Base-by-base conservation (phyloP, 1,284 basidiomycete genomes). In the Ustilago xerochloae region DNA sequence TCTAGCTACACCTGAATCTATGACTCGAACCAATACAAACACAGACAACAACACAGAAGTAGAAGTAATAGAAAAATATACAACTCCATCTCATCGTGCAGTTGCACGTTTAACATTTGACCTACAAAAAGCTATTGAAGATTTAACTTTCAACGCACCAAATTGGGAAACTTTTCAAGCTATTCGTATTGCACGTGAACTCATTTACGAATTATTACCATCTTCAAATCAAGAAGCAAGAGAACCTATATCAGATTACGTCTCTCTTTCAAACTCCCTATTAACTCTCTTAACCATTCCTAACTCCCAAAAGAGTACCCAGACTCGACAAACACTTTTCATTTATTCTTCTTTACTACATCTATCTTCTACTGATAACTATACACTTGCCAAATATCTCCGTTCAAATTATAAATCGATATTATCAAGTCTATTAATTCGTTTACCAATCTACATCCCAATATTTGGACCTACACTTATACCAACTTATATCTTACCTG, bases 91-190 rank as follows among this genome's bases (percentile, higher is more conserved):
- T 6, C 67, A 93, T 58, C 85, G 88, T 59, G 93, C 93, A n/a
- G 95, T 93, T 63, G 96, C 97, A 85, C 87, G 89, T 51, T 87
- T 98, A 59, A 96, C 94, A 16, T 88, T 88, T 62, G 86, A 87
- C 32, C 90, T 97, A 57, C 90, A 92, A 84, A 84, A 84, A 10
- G 90, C 90, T 77, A 86, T 98, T 70, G 85, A 90, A 35, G 89
- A 90, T 80, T 86, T 90, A 48, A 97, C 92, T 2, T 89, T 98
- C 73, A 97, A 98, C 83, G 92, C 93, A 9, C 91, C 92, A 28
- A 92, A 97, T 84, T 98, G 95, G 95, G 91, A 94, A 68, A 92
- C 92, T 0, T 87, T 93, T 4, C 92, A 91, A 82, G 90, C 90
- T 30, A 93, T 93, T 12, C 89, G 91, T 59, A 93, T 95, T 90